Percentiles rank a stretch among this genome's conserved stretches.
phyloP scores from a whole-genome alignment of 164 flowering plant genomes.

The Saururus chinensis region DNA sequence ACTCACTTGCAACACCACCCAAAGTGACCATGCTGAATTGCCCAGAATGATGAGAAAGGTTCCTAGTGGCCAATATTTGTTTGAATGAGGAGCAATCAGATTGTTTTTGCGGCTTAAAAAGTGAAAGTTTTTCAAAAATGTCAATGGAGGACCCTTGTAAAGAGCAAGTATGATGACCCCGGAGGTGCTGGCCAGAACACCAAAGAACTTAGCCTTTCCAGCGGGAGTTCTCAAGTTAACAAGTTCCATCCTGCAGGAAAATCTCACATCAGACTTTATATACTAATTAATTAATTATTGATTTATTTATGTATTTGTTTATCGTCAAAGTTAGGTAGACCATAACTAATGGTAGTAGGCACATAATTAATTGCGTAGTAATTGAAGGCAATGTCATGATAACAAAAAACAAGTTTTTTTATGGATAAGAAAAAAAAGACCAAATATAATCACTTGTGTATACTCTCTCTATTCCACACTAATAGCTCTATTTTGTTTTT shows the following conservation, averaged over 20 bases:
- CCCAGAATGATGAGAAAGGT: slow-evolving; percentile 37
- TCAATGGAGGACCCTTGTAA: slow-evolving; percentile 40
- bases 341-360: no score
- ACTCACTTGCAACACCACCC: slow-evolving; percentile 59
- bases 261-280: neutral
- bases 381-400: no score
- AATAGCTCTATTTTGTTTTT: no score
- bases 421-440: no score
- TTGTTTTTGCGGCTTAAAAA: slow-evolving; percentile 2
- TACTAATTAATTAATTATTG: no score
- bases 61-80: slow-evolving; percentile 40
- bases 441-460: no score
- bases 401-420: no score
- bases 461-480: no score
- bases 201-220: slow-evolving; percentile 47
- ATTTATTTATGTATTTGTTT: no score
- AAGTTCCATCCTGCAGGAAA: slow-evolving; percentile 34
- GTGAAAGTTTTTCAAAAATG: slow-evolving; percentile 15
- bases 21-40: slow-evolving; percentile 31
- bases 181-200: slow-evolving; percentile 29
- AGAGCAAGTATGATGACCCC: slow-evolving; percentile 47
- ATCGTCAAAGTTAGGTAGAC: no score
- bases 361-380: no score
- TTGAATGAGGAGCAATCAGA: slow-evolving; percentile 10
- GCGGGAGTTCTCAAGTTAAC: slow-evolving; percentile 27